Evolutionary conservation across 345 rosid species (phyloP).

Genomic region (Clarkia xantiana): DNA sequence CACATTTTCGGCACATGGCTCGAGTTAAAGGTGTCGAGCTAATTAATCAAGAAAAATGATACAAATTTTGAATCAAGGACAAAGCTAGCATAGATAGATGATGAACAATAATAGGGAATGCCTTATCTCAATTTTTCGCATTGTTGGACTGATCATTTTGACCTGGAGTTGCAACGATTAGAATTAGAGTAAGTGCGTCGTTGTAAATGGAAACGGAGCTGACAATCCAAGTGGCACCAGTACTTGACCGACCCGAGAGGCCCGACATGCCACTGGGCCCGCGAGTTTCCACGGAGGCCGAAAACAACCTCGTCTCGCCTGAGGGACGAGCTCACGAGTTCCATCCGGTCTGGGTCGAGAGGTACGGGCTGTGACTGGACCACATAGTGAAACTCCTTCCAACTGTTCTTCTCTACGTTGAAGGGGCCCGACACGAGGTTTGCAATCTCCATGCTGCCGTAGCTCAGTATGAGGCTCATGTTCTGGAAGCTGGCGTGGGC

Average conservation of each 20-base stretch:
- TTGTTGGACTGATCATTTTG: too few species aligned
- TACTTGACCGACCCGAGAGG: constrained; percentile 48
- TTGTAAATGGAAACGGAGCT: constrained; percentile 37
- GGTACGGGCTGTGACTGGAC: constrained; percentile 56
- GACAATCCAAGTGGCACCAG: constrained; percentile 38
- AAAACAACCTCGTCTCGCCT: constrained; percentile 36
- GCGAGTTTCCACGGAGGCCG: constrained; percentile 41
- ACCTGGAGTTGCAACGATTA: constrained; percentile 36
- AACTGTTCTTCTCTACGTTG: constrained; percentile 41
- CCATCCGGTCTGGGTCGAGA: constrained; percentile 27
- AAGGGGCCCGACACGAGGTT: constrained; percentile 25
- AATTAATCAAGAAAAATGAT: too few species aligned
- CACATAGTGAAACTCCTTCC: constrained; percentile 24
- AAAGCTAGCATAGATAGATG: too few species aligned
- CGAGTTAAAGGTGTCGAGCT: too few species aligned
- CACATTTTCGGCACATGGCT: too few species aligned
- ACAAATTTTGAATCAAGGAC: too few species aligned
- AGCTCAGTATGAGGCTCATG: constrained; percentile 23
- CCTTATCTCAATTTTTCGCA: too few species aligned
- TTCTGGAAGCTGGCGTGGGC: constrained; percentile 53
- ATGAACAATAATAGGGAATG: too few species aligned
- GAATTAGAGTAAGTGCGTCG: constrained; percentile 23
- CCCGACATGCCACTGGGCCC: constrained; percentile 57
- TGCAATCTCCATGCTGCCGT: constrained; percentile 34
- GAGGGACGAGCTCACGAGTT: constrained; percentile 20